These are phyloP conservation scores for Blastomyces parvus DNA, from an alignment of 2,329 filamentous ascomycete genomes.

Conservation along the genomic window DNA sequence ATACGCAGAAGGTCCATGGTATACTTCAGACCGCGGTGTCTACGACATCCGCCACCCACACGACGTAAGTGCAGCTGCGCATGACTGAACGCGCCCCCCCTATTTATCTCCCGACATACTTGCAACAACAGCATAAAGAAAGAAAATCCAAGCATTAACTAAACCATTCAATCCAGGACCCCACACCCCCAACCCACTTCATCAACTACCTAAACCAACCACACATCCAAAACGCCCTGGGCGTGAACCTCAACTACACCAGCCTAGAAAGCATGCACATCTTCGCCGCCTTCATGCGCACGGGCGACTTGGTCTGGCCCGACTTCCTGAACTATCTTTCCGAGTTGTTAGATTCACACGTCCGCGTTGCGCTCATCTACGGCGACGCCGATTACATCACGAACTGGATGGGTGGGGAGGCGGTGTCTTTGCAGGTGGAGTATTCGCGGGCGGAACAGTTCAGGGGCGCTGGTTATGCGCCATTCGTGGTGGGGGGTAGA, in stretches of 20 bases:
- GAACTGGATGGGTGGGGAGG: slow-evolving; percentile 44
- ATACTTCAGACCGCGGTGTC: too few species aligned
- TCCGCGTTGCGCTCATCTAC: slow-evolving; percentile 50
- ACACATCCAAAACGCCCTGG: slow-evolving; percentile 48
- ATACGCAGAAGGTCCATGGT: too few species aligned
- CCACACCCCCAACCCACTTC: too few species aligned
- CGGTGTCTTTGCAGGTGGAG: slow-evolving; percentile 37
- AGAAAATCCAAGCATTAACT: too few species aligned
- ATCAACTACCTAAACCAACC: too few species aligned
- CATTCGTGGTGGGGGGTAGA: slow-evolving; percentile 25
- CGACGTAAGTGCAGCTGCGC: too few species aligned
- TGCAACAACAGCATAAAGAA: too few species aligned
- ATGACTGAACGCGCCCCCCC: too few species aligned
- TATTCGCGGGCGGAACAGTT: slow-evolving; percentile 35
- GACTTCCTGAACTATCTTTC: slow-evolving; percentile 29
- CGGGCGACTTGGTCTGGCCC: slow-evolving; percentile 38
- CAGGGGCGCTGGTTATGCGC: slow-evolving; percentile 35
- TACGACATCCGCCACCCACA: too few species aligned
- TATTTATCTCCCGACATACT: too few species aligned
- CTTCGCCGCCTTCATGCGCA: slow-evolving; percentile 39
- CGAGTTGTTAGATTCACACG: slow-evolving; percentile 48
- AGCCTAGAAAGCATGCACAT: slow-evolving; percentile 40
- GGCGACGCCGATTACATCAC: slow-evolving; percentile 48
- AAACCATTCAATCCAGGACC: too few species aligned
- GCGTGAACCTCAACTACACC: slow-evolving; percentile 54